Percentiles rank a stretch among this genome's conserved stretches.
phyloP scores from a whole-genome alignment of 345 rosid species.

The Syzygium aromaticum region DNA sequence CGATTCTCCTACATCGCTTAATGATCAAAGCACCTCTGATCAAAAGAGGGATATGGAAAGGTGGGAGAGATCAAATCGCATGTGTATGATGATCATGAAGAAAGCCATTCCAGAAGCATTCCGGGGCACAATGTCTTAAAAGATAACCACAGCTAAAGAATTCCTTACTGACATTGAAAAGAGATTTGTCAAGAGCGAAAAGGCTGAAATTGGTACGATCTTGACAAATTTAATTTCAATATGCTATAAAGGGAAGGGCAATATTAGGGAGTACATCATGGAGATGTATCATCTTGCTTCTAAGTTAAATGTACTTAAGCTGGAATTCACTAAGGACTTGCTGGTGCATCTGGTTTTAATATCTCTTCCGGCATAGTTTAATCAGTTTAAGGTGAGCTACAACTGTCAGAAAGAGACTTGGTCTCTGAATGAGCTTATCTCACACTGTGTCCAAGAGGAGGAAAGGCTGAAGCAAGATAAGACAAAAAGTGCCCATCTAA shows the following conservation, averaged over 20 bases:
- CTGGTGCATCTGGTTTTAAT: not conserved
- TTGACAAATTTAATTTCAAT: not conserved
- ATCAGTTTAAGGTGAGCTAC: slow-evolving; percentile 4
- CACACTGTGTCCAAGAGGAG: slow-evolving; percentile 1
- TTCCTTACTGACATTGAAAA: slow-evolving; percentile 1
- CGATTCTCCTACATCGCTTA: too few relatives aligned
- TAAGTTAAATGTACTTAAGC: not conserved
- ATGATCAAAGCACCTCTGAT: too few relatives aligned
- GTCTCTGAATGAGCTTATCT: slow-evolving; percentile 8
- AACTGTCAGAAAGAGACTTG: slow-evolving; percentile 1
- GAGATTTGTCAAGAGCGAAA: slow-evolving; percentile 8
- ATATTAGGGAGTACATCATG: slow-evolving; percentile 6
- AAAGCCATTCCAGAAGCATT: not conserved
- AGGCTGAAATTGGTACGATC: not conserved
- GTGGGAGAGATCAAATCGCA: too few relatives aligned
- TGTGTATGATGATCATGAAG: not conserved
- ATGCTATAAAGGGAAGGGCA: not conserved
- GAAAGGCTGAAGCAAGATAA: not conserved
- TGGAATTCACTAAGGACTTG: not conserved
- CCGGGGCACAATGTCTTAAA: not conserved
- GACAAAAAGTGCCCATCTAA: not conserved
- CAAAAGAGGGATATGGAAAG: too few relatives aligned
- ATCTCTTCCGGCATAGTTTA: slow-evolving; percentile 2
- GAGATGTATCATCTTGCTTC: slow-evolving; percentile 8
- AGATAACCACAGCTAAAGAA: not conserved